These are phyloP conservation scores for Diaporthe vaccinii DNA, from an alignment of 2,329 filamentous ascomycete genomes.

Conservation along the genomic window DNA sequence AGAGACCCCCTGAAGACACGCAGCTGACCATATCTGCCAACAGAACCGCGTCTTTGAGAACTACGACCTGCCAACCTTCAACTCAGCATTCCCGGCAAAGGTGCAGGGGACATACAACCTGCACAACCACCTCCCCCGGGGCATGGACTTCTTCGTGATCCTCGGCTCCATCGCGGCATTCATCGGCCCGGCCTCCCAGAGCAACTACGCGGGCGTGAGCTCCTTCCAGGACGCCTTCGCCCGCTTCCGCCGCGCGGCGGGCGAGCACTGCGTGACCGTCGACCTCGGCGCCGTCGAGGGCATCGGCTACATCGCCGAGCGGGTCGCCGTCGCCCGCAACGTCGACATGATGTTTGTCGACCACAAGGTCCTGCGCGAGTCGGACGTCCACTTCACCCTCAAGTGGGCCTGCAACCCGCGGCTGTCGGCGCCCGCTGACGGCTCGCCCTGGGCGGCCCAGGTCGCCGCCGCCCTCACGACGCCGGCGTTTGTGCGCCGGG, in stretches of 20 bases:
- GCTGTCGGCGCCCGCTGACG: background rate
- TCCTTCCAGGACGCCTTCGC: background rate
- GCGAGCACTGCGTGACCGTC: too few species aligned
- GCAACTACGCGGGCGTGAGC: background rate
- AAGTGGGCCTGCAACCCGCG: background rate
- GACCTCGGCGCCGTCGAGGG: background rate
- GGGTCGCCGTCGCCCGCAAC: background rate
- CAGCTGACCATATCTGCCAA: too few species aligned
- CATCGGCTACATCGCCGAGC: background rate
- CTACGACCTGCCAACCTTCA: background rate
- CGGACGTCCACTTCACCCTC: background rate
- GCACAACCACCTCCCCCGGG: background rate
- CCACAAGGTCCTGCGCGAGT: background rate
- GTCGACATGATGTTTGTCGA: conserved; percentile 11
- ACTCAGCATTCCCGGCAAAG: background rate
- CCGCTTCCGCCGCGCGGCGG: too few species aligned
- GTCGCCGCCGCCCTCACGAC: background rate
- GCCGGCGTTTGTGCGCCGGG: too few species aligned
- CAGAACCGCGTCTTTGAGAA: background rate
- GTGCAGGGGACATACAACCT: background rate
- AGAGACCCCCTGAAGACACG: too few species aligned
- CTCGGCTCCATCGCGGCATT: background rate
- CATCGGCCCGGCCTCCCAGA: background rate
- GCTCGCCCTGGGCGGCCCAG: background rate
- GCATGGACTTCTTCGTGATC: background rate